Base-by-base conservation (phyloP, 139 green algal genomes). In the Chlamydomonas incerta region DNA sequence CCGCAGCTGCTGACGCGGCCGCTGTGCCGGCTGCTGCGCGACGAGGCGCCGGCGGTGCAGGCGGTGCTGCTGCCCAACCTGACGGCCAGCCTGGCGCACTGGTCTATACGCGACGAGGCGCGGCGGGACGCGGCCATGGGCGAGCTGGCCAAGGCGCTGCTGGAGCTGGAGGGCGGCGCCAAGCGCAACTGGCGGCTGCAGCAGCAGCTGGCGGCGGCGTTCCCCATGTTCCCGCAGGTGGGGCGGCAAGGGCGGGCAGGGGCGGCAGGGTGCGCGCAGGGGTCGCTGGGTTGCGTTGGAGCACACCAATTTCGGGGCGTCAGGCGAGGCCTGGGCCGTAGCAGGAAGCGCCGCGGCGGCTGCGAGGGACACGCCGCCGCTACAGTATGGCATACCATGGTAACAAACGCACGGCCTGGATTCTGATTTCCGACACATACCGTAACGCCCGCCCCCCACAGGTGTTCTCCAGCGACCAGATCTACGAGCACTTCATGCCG, bases 111-210 rank as follows among this genome's bases (percentile, higher is more conserved):
- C 33, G 87, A 90, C 34, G 86, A 90, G 62, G 50, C 80, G 58
- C 76, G 85, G 33, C 72, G 83, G 14, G 87, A 91, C 0, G 62
- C 68, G 10, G 29, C 83, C 11, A 81, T 91, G 52, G 82, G 80
- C 3, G 90, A 94, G 20, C 82, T 95, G n/a, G 75, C 92, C 34
- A 79, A 87, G 72, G 89, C 89, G 41, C 80, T 95, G 62, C 52
- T 92, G 63, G 86, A 88, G 47, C 65, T 94, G 81, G 91, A 94
- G 55, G 81, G 74, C 1, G 67, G 72, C 15, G 46, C 33, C 13
- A 70, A 46, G n/a, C 73, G 80, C 21, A 90, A 85, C 68, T 94
- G 91, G 92, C 88, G 91, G 15, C 70, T 93, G 81, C 90, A 93
- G 87, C 70, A 70, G 68, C 74, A 85, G 33, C 75, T 92, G 26